These are phyloP conservation scores for Fusarium pseudonygamai DNA, from an alignment of 2,329 filamentous ascomycete genomes.

Conservation along the genomic window DNA sequence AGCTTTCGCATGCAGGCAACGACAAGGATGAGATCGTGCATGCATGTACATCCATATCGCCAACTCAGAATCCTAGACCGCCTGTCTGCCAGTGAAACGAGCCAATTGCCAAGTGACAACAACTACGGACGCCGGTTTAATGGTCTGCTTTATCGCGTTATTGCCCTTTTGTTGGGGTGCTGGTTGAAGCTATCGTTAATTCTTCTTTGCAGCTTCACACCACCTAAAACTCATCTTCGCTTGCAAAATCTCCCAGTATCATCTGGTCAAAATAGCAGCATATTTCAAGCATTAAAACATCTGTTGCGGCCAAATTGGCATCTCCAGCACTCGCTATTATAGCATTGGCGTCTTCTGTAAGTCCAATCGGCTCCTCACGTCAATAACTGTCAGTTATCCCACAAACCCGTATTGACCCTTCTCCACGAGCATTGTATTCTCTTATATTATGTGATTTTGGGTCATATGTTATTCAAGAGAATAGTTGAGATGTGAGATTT, in stretches of 20 bases:
- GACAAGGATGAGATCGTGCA: conserved; percentile 37
- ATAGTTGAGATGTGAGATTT: background rate
- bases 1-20: conserved; percentile 16
- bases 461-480: background rate
- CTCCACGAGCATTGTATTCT: background rate
- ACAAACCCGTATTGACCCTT: background rate
- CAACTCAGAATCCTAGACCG: conserved; percentile 43
- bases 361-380: background rate
- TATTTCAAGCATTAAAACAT: background rate
- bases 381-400: background rate
- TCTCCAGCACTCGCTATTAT: background rate
- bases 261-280: background rate
- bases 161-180: conserved; percentile 18
- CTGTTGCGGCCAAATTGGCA: background rate
- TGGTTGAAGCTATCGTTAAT: background rate
- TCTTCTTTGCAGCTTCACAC: background rate
- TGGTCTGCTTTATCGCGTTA: conserved; percentile 24
- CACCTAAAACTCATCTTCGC: background rate
- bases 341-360: background rate
- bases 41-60: conserved; percentile 39
- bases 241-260: background rate
- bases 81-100: conserved; percentile 27
- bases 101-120: conserved; percentile 32
- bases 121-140: conserved; percentile 4
- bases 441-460: background rate